Base-by-base conservation (phyloP, 163 green algal genomes). In the Smithsoniella earleae region DNA sequence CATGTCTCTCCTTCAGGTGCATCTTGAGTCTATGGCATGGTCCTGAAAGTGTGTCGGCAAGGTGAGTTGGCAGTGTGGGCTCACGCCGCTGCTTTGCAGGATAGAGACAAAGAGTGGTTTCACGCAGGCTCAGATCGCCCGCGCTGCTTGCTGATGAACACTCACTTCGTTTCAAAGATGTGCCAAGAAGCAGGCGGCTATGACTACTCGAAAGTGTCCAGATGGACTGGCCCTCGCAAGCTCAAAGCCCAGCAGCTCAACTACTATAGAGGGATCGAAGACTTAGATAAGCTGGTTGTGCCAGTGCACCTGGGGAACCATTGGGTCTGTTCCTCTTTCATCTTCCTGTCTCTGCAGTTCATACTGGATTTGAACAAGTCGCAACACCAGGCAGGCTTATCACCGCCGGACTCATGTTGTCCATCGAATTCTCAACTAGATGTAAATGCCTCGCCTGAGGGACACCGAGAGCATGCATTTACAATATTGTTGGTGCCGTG, bases 1-100 rank as follows among this genome's bases (percentile, higher is more conserved):
- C 58, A 69, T 69, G n/a, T 30, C 58, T 30, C 58, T 69, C 25
- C 58, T 69, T 8, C 58, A 69, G 58, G 58, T 69, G 58, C 58
- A 69, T 10, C 44, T 20, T 54, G 44, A 18, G 18, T 25, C n/a
- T n/a, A n/a, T n/a, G n/a, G n/a, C n/a, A n/a, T n/a, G n/a, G n/a
- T n/a, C n/a, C n/a, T n/a, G n/a, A n/a, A n/a, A n/a, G n/a, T n/a
- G n/a, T n/a, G n/a, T n/a, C n/a, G n/a, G n/a, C n/a, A n/a, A n/a
- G n/a, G n/a, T n/a, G n/a, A n/a, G n/a, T n/a, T n/a, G n/a, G n/a
- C n/a, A n/a, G n/a, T n/a, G n/a, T n/a, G n/a, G n/a, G n/a, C n/a
- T n/a, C n/a, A n/a, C n/a, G n/a, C n/a, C n/a, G n/a, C n/a, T n/a
- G n/a, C n/a, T 65, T 8, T 69, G 58, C 16, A 69, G 58, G 58